A percentile compares a stretch with the other conserved stretches of the same genome.
These are phyloP conservation scores for Rutstroemia sydowiana DNA, from an alignment of 2,329 filamentous ascomycete genomes.

Conservation along the genomic window DNA sequence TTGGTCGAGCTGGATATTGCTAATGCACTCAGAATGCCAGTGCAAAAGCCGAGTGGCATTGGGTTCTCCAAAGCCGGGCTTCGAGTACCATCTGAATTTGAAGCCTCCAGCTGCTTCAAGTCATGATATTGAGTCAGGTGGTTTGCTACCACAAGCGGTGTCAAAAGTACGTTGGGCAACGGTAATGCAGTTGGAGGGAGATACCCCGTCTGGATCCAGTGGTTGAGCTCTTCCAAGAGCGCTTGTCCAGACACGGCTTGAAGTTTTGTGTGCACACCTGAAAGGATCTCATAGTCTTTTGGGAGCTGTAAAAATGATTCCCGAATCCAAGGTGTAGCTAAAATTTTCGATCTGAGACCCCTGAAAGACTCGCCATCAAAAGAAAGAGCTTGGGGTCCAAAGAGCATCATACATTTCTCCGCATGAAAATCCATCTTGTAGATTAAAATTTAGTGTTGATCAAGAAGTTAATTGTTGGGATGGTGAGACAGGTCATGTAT, in stretches of 20 bases:
- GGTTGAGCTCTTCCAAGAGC: constrained; percentile 12
- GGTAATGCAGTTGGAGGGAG: constrained; percentile 9
- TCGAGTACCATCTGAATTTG: background rate
- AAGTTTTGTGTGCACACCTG: constrained; percentile 14
- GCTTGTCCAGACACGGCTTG: constrained; percentile 9
- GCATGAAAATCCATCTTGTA: no score
- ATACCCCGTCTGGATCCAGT: constrained; percentile 15
- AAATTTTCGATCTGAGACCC: background rate
- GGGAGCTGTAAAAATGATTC: constrained; percentile 17
- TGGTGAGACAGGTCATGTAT: no score
- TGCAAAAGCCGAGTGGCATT: constrained; percentile 34
- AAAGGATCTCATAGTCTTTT: constrained; percentile 12
- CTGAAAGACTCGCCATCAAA: background rate
- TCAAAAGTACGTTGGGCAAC: constrained; percentile 31
- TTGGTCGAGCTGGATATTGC: constrained; percentile 30
- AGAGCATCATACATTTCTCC: no score
- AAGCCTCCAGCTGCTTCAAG: constrained; percentile 24
- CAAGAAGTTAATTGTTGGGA: no score
- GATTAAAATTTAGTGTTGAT: no score
- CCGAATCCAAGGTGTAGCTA: background rate
- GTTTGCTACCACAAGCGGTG: constrained; percentile 33
- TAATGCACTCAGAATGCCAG: constrained; percentile 34
- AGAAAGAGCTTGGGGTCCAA: constrained; percentile 3
- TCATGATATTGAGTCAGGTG: constrained; percentile 34
- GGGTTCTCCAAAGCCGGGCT: background rate